A percentile compares a stretch with the other conserved stretches of the same genome.
These are phyloP conservation scores for Bipolaris gigantea DNA, from an alignment of 2,329 filamentous ascomycete species.

Conservation along the genomic window DNA sequence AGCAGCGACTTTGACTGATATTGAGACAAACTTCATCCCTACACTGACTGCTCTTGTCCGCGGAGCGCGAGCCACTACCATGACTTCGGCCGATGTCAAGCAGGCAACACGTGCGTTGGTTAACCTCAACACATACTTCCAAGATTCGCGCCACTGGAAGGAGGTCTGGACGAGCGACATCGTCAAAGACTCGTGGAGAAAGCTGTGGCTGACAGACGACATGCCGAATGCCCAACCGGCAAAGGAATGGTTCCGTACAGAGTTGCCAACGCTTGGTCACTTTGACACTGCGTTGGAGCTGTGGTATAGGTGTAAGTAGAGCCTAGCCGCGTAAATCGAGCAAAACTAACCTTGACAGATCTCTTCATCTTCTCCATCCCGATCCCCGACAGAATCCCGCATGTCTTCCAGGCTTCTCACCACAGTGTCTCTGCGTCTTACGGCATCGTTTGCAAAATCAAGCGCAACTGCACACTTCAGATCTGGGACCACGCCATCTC, in stretches of 20 bases:
- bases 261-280: conserved; percentile 51
- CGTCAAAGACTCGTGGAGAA: conserved; percentile 52
- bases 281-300: conserved; percentile 52
- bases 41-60: conserved; percentile 47
- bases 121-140: conserved; percentile 51
- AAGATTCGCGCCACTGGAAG: conserved; percentile 50
- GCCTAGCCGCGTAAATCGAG: neutral
- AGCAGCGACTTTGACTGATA: conserved; percentile 42
- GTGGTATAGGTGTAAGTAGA: conserved; percentile 48
- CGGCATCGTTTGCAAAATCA: conserved; percentile 64
- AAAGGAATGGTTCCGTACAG: conserved; percentile 51
- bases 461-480: conserved; percentile 61
- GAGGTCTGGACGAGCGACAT: conserved; percentile 52
- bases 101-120: conserved; percentile 47
- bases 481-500: conserved; percentile 67
- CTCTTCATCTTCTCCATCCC: conserved; percentile 61
- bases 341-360: conserved; percentile 30
- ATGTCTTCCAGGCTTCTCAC: conserved; percentile 65
- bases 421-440: conserved; percentile 64
- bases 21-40: conserved; percentile 46
- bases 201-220: conserved; percentile 51
- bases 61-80: conserved; percentile 44
- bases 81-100: conserved; percentile 45
- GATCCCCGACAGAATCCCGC: conserved; percentile 59
- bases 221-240: conserved; percentile 47